Percentiles rank a stretch among this genome's conserved stretches.
phyloP scores from a whole-genome alignment of 805 yeast genomes.

The Suhomyces prunicola region DNA sequence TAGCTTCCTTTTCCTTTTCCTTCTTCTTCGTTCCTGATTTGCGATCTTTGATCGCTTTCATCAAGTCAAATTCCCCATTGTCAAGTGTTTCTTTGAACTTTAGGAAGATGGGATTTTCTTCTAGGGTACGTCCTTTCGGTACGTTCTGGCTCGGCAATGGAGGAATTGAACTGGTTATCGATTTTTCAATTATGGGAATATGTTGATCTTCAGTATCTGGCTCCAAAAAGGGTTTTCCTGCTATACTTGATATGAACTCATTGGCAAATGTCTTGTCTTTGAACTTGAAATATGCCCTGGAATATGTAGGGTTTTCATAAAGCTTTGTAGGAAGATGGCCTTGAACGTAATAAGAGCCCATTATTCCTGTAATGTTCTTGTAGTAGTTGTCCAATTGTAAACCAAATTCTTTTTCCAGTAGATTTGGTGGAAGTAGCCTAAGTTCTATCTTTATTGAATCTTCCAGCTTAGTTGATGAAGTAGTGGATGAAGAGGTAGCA shows the following conservation, averaged over 20 bases:
- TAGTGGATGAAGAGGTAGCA: neutral
- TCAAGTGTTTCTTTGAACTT: slow-evolving; percentile 15
- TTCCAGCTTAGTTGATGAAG: neutral
- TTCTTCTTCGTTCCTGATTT: slow-evolving; percentile 11
- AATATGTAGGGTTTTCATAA: slow-evolving; percentile 18
- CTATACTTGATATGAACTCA: slow-evolving; percentile 9
- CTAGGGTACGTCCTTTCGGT: slow-evolving; percentile 6
- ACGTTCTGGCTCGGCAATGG: neutral
- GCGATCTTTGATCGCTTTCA: slow-evolving; percentile 8
- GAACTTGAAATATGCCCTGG: slow-evolving; percentile 17
- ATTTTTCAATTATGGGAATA: slow-evolving; percentile 32
- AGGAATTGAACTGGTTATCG: slow-evolving; percentile 22
- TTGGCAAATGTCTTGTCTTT: slow-evolving; percentile 6
- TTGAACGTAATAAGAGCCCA: slow-evolving; percentile 12
- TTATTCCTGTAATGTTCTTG: slow-evolving; percentile 1
- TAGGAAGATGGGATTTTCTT: slow-evolving; percentile 14
- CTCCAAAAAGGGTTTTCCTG: slow-evolving; percentile 23
- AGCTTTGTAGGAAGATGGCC: slow-evolving; percentile 15
- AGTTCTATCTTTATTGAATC: slow-evolving; percentile 8
- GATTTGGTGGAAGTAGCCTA: slow-evolving; percentile 25
- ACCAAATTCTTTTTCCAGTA: slow-evolving; percentile 13
- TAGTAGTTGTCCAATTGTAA: slow-evolving; percentile 18
- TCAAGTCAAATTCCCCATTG: slow-evolving; percentile 8
- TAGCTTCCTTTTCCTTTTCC: slow-evolving; percentile 6
- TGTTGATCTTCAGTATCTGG: slow-evolving; percentile 23